Conservation (phyloP, 805 yeast species). For the Pichia eremophila region DNA sequence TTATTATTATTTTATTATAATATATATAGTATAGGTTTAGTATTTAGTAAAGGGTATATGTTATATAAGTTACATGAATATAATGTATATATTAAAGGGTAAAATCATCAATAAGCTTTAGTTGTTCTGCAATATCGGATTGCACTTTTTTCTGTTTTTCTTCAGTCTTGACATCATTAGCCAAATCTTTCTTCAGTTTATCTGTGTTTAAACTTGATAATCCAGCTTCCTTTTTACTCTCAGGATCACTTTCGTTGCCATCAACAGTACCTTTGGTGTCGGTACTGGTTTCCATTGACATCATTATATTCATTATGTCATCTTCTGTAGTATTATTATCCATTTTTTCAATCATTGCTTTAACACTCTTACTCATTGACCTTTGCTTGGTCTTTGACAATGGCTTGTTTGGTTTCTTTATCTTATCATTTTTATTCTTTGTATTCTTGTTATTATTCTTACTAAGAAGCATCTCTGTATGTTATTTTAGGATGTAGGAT, state of each 20-base stretch:
- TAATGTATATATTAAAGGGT: conserved; percentile 23
- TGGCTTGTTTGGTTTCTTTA: conserved; percentile 2
- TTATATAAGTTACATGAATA: background rate
- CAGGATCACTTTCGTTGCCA: conserved; percentile 3
- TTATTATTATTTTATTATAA: too few relatives aligned
- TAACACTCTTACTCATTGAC: conserved; percentile 16
- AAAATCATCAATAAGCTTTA: conserved; percentile 40
- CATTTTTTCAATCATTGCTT: conserved; percentile 21
- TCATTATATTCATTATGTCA: conserved; percentile 14
- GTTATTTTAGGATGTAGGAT: too few relatives aligned
- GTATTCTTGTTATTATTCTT: background rate
- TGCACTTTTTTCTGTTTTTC: conserved; percentile 27
- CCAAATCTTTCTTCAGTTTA: conserved; percentile 32
- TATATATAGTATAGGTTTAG: background rate
- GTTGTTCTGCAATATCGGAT: conserved; percentile 34
- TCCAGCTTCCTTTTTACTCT: conserved; percentile 7
- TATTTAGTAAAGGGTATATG: background rate
- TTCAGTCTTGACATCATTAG: conserved; percentile 14
- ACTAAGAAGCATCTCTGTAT: background rate
- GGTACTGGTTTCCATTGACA: conserved; percentile 7
- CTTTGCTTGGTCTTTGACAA: conserved; percentile 16
- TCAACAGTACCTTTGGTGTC: conserved; percentile 9
- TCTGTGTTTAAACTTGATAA: conserved; percentile 32
- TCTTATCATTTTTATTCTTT: background rate
- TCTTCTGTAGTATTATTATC: conserved; percentile 17